Conservation (phyloP, 1,284 basidiomycete genomes). For the Mrakiaceae sp. region DNA sequence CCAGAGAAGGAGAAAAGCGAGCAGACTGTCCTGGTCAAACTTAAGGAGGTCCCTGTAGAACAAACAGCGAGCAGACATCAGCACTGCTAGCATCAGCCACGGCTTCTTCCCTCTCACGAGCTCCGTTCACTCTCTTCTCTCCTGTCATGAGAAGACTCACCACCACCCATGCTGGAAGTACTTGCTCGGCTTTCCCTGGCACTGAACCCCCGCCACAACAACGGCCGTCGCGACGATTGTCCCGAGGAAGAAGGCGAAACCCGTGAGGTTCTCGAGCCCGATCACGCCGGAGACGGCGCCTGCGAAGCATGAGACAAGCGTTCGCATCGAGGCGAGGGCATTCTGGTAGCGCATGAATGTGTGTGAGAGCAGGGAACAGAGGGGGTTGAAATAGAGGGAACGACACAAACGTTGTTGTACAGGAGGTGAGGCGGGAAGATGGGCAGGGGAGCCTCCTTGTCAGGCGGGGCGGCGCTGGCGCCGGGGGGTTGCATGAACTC, state of each 20-base stretch:
- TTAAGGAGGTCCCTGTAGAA: slow-evolving; percentile 36
- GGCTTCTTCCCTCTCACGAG: slow-evolving; percentile 23
- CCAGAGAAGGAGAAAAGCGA: slow-evolving; percentile 78
- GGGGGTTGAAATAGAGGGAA: background rate
- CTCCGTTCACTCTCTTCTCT: slow-evolving; percentile 2
- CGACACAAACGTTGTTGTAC: slow-evolving; percentile 1
- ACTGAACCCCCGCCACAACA: slow-evolving; percentile 56
- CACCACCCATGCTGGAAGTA: slow-evolving; percentile 49
- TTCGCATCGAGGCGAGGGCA: background rate
- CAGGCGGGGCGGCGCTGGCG: background rate
- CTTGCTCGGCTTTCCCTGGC: slow-evolving; percentile 42
- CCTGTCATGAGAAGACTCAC: no score
- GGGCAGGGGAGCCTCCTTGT: background rate
- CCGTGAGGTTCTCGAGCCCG: slow-evolving; percentile 67
- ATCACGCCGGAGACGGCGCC: slow-evolving; percentile 75
- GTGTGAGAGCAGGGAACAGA: background rate
- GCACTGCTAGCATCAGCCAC: slow-evolving; percentile 42
- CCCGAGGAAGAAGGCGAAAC: slow-evolving; percentile 63
- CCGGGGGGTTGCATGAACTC: no score
- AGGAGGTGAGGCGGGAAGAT: slow-evolving; percentile 9
- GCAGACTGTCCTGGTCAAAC: slow-evolving; percentile 71
- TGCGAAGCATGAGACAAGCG: slow-evolving; percentile 62
- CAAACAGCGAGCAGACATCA: no score
- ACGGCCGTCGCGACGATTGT: slow-evolving; percentile 55
- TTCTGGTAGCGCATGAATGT: background rate